A percentile compares a stretch with the other conserved stretches of the same genome.
These are phyloP conservation scores for Rhynchosporium secalis DNA, from an alignment of 2,329 filamentous ascomycete genomes.

Conservation along the genomic window DNA sequence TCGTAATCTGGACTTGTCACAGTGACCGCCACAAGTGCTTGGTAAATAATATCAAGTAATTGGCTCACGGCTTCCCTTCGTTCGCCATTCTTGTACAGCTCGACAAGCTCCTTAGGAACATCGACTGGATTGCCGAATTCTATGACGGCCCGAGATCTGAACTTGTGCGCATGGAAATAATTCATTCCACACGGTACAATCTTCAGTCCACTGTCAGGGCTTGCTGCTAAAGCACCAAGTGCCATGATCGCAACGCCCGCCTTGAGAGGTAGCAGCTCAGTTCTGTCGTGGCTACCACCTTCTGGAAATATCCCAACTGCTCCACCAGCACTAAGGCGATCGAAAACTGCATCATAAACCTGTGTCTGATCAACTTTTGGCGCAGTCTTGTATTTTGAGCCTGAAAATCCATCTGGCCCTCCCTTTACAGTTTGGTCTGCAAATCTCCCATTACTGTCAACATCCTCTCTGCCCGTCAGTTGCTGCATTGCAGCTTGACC, in stretches of 20 bases:
- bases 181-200: conserved; percentile 99
- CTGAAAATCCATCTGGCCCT: conserved; percentile 59
- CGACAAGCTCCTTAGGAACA: conserved; percentile 76
- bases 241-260: conserved; percentile 98
- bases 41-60: conserved; percentile 82
- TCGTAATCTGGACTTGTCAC: conserved; percentile 93
- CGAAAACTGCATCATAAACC: conserved; percentile 92
- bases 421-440: conserved; percentile 55
- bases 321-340: conserved; percentile 75
- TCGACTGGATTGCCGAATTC: conserved; percentile 92
- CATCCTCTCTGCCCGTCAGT: conserved; percentile 76
- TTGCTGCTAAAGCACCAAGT: conserved; percentile 80
- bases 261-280: conserved; percentile 88
- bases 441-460: conserved; percentile 66
- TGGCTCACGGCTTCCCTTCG: conserved; percentile 83
- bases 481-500: conserved; percentile 73
- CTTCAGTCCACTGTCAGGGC: conserved; percentile 79
- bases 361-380: conserved; percentile 92
- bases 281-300: conserved; percentile 92
- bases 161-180: conserved; percentile 99
- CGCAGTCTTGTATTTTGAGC: conserved; percentile 82
- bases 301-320: conserved; percentile 97
- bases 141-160: conserved; percentile 90
- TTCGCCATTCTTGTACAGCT: conserved; percentile 81
- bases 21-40: conserved; percentile 82